These are phyloP conservation scores for Tetradesmus lagerheimii DNA, from an alignment of 139 green algal species.

Conservation along the genomic window DNA sequence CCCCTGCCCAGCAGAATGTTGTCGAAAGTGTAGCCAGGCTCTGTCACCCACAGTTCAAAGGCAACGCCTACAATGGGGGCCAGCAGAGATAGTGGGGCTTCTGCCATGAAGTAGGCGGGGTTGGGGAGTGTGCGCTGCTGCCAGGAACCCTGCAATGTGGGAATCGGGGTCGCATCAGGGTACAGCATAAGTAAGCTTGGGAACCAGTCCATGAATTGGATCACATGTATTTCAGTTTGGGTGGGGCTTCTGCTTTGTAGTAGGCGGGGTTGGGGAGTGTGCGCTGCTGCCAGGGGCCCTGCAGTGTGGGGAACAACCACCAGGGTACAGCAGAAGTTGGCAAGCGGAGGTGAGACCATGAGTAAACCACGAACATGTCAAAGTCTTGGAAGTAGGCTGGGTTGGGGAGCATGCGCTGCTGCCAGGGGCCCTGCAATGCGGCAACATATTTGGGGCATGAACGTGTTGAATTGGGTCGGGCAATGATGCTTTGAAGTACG, in stretches of 20 bases:
- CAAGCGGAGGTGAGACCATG: too few relatives aligned
- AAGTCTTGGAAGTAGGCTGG: conserved; percentile 75
- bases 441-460: too few relatives aligned
- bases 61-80: conserved; percentile 80
- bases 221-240: too few relatives aligned
- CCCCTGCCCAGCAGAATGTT: conserved; percentile 85
- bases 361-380: too few relatives aligned
- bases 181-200: too few relatives aligned
- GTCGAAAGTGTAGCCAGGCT: conserved; percentile 83
- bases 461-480: too few relatives aligned
- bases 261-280: conserved; percentile 87
- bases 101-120: conserved; percentile 75
- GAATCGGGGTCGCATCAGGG: too few relatives aligned
- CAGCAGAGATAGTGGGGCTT: conserved; percentile 72
- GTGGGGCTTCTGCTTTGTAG: conserved; percentile 68
- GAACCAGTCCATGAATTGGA: too few relatives aligned
- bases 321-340: too few relatives aligned
- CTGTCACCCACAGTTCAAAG: conserved; percentile 94
- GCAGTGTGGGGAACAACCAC: neutral
- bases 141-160: conserved; percentile 68
- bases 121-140: conserved; percentile 82
- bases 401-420: conserved; percentile 83
- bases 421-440: conserved; percentile 67
- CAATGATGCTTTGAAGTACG: conserved; percentile 70
- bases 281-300: conserved; percentile 74